phyloP scores from a whole-genome alignment of 148 eudicot species.

The Vaccinium corymbosum region DNA sequence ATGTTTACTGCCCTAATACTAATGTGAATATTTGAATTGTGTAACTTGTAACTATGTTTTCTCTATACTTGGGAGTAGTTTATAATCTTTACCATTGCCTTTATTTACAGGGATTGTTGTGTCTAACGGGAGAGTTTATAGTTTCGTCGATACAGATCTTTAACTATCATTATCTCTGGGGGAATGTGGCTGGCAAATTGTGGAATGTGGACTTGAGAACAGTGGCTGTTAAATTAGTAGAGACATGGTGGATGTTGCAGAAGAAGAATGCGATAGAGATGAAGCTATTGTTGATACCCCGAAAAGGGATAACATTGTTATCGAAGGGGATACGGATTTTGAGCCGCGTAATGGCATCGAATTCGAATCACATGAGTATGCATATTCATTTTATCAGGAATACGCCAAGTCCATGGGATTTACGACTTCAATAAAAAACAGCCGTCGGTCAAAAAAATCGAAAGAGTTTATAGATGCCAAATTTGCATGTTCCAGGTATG shows the following conservation, averaged over 20 bases:
- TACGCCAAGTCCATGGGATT: slow-evolving; percentile 56
- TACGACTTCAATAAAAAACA: slow-evolving; percentile 48
- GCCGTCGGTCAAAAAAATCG: slow-evolving; percentile 45
- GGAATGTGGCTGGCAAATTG: background rate
- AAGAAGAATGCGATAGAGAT: slow-evolving; percentile 22
- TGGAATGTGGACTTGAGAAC: slow-evolving; percentile 4
- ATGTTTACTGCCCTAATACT: background rate
- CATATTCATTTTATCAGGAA: slow-evolving; percentile 50
- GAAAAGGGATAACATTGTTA: slow-evolving; percentile 17
- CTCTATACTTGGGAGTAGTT: background rate
- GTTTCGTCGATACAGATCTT: background rate
- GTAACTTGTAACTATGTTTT: background rate
- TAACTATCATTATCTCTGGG: background rate
- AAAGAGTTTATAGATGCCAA: slow-evolving; percentile 55
- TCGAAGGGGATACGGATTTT: slow-evolving; percentile 32
- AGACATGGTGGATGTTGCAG: slow-evolving; percentile 33
- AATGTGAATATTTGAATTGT: background rate
- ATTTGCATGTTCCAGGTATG: slow-evolving; percentile 51
- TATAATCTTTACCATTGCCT: background rate
- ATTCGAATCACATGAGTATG: slow-evolving; percentile 44
- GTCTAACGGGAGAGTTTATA: background rate
- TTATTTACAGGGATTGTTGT: slow-evolving; percentile 4
- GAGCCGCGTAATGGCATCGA: slow-evolving; percentile 52
- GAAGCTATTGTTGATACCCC: slow-evolving; percentile 18
- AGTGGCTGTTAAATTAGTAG: slow-evolving; percentile 21